Evolutionary conservation across 805 yeast genomes (phyloP).

Genomic region (Wickerhamomyces kurtzmanii): DNA sequence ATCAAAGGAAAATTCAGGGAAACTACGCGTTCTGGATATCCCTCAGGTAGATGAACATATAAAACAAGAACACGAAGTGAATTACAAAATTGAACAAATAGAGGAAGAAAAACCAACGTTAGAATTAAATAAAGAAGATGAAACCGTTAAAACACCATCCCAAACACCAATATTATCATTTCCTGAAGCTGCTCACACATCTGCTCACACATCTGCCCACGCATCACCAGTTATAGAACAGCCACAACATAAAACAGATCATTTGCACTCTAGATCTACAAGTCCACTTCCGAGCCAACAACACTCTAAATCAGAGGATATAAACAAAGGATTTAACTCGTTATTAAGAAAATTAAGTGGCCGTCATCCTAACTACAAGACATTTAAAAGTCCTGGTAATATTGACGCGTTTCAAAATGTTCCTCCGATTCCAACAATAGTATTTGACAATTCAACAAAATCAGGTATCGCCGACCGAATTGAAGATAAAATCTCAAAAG

Average conservation of each 20-base stretch:
- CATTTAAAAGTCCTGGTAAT: too few species aligned
- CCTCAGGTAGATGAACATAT: constrained; percentile 14
- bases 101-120: background rate
- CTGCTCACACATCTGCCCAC: constrained; percentile 29
- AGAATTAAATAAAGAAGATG: constrained; percentile 1
- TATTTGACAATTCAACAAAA: too few species aligned
- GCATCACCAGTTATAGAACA: constrained; percentile 18
- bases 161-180: constrained; percentile 29
- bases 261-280: constrained; percentile 21
- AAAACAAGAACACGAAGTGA: constrained; percentile 5
- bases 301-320: constrained; percentile 5
- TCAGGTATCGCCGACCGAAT: too few species aligned
- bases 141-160: constrained; percentile 19
- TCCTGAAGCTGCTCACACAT: constrained; percentile 42
- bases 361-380: too few species aligned
- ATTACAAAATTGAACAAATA: constrained; percentile 1
- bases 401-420: too few species aligned
- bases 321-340: constrained; percentile 16
- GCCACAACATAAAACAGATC: constrained; percentile 30
- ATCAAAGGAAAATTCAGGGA: constrained; percentile 53
- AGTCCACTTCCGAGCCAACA: constrained; percentile 7
- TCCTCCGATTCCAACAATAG: too few species aligned
- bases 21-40: constrained; percentile 19
- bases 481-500: too few species aligned
- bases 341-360: constrained; percentile 19